Conservation (phyloP, 352 stramenopile species). For the Thalassiosira hispida region DNA sequence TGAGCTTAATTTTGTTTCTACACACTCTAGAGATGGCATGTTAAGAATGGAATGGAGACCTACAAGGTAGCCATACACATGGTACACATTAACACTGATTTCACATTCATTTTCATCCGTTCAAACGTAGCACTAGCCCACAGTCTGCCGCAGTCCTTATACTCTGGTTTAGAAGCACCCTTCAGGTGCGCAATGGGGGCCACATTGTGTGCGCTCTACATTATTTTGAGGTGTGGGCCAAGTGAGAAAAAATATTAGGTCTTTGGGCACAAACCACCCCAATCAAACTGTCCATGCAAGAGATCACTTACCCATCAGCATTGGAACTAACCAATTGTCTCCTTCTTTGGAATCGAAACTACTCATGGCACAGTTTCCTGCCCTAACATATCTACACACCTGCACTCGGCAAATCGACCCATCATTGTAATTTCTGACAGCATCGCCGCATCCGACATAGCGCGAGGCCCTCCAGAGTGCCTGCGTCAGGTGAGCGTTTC, state of each 20-base stretch:
- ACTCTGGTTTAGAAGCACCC: slow-evolving; percentile 9
- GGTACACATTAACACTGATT: too few relatives aligned
- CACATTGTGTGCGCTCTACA: not conserved
- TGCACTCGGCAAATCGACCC: slow-evolving; percentile 40
- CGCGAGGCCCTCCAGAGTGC: slow-evolving; percentile 30
- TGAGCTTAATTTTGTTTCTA: too few relatives aligned
- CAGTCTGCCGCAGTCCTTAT: too few relatives aligned
- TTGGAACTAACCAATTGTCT: slow-evolving; percentile 16
- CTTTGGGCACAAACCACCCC: too few relatives aligned
- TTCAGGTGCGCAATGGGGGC: slow-evolving; percentile 10
- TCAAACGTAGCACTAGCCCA: too few relatives aligned
- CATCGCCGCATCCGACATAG: slow-evolving; percentile 45
- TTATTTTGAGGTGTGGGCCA: not conserved
- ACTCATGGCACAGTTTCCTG: slow-evolving; percentile 15
- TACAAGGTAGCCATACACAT: too few relatives aligned
- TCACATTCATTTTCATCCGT: too few relatives aligned
- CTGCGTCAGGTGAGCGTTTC: slow-evolving; percentile 39
- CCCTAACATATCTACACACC: slow-evolving; percentile 33
- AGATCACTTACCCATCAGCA: slow-evolving; percentile 20
- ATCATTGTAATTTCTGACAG: slow-evolving; percentile 29
- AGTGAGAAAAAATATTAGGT: too few relatives aligned
- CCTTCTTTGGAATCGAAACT: slow-evolving; percentile 12
- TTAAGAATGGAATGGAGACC: too few relatives aligned
- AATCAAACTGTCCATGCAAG: not conserved
- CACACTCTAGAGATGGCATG: too few relatives aligned